phyloP scores from a whole-genome alignment of 2,329 filamentous ascomycete species.

The Neonectria faginata region DNA sequence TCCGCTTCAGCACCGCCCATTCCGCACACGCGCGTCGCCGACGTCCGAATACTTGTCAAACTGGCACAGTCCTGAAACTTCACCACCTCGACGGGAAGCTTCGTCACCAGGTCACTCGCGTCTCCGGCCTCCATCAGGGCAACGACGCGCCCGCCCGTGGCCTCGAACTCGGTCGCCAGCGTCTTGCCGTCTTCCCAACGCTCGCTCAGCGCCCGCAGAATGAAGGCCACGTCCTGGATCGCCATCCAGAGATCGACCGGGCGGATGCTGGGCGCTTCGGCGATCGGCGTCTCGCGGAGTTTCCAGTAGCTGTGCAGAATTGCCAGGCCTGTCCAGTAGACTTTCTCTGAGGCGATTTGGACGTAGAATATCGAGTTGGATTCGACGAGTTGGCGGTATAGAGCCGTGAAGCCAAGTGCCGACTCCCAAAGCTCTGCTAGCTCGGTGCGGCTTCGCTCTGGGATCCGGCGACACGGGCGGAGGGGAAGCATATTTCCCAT shows the following conservation, averaged over 20 bases:
- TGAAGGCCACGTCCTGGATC: conserved; percentile 38
- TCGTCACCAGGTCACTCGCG: not conserved
- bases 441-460: conserved; percentile 26
- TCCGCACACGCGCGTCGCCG: conserved; percentile 3
- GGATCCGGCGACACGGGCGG: conserved; percentile 36
- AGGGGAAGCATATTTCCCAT: conserved; percentile 40
- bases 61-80: conserved; percentile 35
- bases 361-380: conserved; percentile 43
- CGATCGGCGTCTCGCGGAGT: conserved; percentile 7
- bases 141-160: conserved; percentile 28
- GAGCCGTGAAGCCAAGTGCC: conserved; percentile 29
- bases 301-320: conserved; percentile 41
- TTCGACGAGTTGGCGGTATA: conserved; percentile 40
- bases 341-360: conserved; percentile 42
- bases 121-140: conserved; percentile 24
- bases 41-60: conserved; percentile 38
- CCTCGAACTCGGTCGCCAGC: conserved; percentile 32
- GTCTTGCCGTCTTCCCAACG: conserved; percentile 43
- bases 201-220: conserved; percentile 38
- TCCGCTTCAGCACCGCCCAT: conserved; percentile 12
- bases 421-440: conserved; percentile 37
- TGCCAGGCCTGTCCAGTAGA: conserved; percentile 41
- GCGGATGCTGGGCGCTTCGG: not conserved
- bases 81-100: conserved; percentile 33
- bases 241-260: conserved; percentile 38